Percentiles rank a stretch among this genome's conserved stretches.
phyloP scores from a whole-genome alignment of 2,329 filamentous ascomycete species.

The Helotiales sp. region DNA sequence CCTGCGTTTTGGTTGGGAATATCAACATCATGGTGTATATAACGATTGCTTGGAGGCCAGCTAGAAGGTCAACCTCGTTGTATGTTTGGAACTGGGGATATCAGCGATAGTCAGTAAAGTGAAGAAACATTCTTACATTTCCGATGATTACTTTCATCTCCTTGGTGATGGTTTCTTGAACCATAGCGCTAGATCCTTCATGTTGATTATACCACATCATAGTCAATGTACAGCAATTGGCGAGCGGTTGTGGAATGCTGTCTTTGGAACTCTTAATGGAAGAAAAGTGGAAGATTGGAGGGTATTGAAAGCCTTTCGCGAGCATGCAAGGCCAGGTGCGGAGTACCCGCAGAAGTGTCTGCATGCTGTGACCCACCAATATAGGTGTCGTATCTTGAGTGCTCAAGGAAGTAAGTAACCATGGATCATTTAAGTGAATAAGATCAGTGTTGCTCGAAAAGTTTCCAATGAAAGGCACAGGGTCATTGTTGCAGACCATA shows the following conservation, averaged over 20 bases:
- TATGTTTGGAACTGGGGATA: constrained; percentile 34
- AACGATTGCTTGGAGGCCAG: constrained; percentile 38
- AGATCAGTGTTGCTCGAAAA: not conserved
- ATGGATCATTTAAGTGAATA: constrained; percentile 2
- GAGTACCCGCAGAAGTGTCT: constrained; percentile 37
- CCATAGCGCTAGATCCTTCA: constrained; percentile 32
- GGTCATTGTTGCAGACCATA: not conserved
- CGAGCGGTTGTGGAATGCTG: constrained; percentile 31
- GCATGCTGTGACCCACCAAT: constrained; percentile 32
- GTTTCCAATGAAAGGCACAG: not conserved
- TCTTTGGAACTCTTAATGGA: constrained; percentile 17
- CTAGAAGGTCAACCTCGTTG: constrained; percentile 36
- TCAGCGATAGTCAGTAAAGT: not conserved
- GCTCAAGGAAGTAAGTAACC: constrained; percentile 4
- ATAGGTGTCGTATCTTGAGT: constrained; percentile 9
- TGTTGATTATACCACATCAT: constrained; percentile 41
- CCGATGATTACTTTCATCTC: constrained; percentile 37
- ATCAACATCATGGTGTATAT: constrained; percentile 41
- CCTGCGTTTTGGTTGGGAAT: constrained; percentile 35
- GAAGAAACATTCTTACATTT: constrained; percentile 27
- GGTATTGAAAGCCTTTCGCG: constrained; percentile 38
- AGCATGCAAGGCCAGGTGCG: constrained; percentile 42
- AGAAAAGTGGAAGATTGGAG: constrained; percentile 38
- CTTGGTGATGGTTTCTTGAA: constrained; percentile 34
- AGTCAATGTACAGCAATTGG: constrained; percentile 38